Conservation (phyloP, 306 rosid genomes). For the Lathyrus tuberosus region DNA sequence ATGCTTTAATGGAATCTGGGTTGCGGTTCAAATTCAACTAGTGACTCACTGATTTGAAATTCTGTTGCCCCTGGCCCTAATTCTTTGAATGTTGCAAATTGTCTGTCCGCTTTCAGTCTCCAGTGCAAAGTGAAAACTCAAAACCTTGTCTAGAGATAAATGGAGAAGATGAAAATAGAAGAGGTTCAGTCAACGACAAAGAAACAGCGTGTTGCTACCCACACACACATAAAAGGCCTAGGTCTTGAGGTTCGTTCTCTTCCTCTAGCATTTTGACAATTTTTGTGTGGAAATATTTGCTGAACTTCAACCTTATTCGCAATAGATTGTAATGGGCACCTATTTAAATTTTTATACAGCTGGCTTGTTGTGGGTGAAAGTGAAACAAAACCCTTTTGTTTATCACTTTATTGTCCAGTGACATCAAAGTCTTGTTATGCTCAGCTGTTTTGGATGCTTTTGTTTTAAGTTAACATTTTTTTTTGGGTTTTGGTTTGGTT, state of each 20-base stretch:
- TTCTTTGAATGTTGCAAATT: neutral
- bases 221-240: conserved; percentile 80
- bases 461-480: conserved; percentile 16
- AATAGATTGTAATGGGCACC: too few relatives aligned
- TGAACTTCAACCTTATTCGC: neutral
- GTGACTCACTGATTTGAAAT: neutral
- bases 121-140: neutral
- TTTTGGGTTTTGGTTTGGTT: conserved; percentile 1
- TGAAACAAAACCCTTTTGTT: neutral
- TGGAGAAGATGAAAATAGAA: conserved; percentile 75
- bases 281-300: neutral
- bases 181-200: conserved; percentile 89
- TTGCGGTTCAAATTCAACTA: neutral
- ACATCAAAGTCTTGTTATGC: neutral
- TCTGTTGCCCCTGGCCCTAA: neutral
- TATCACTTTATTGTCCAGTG: too few relatives aligned
- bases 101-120: neutral
- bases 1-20: neutral
- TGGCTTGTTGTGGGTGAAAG: neutral
- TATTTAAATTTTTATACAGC: neutral
- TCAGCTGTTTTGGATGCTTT: neutral
- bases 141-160: conserved; percentile 3
- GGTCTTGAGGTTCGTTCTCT: conserved; percentile 75
- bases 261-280: conserved; percentile 29
- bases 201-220: conserved; percentile 66